A percentile compares a stretch with the other conserved stretches of the same genome.
Conservation (phyloP, 495 filamentous ascomycete species). For the Penicillium cinerascens region DNA sequence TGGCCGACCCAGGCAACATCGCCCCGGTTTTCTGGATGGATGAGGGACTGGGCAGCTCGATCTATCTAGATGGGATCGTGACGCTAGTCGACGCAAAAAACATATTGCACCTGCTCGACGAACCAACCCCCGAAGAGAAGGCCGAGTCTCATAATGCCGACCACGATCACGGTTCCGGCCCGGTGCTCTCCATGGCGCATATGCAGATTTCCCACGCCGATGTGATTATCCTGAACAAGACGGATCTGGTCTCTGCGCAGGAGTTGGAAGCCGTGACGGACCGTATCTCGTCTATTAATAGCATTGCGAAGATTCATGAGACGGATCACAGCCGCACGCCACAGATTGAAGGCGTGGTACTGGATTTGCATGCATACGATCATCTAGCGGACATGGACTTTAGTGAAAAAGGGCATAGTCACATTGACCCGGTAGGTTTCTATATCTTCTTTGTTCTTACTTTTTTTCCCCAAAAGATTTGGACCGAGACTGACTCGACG, state of each 20-base stretch:
- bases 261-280: constrained; percentile 63
- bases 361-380: constrained; percentile 94
- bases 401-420: constrained; percentile 64
- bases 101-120: constrained; percentile 74
- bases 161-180: constrained; percentile 52
- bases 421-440: constrained; percentile 72
- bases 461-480: too few species aligned
- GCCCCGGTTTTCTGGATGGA: constrained; percentile 98
- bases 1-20: constrained; percentile 94
- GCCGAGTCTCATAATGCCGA: constrained; percentile 39
- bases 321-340: constrained; percentile 78
- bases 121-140: constrained; percentile 58
- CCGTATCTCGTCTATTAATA: constrained; percentile 80
- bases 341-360: constrained; percentile 73
- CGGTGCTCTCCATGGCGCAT: constrained; percentile 82
- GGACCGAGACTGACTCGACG: not conserved
- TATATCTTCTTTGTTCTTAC: too few species aligned
- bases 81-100: constrained; percentile 96
- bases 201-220: constrained; percentile 98
- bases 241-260: constrained; percentile 71
- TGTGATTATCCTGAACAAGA: constrained; percentile 90
- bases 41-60: constrained; percentile 85
- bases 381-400: constrained; percentile 65
- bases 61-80: constrained; percentile 95
- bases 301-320: constrained; percentile 76